A percentile compares a stretch with the other conserved stretches of the same genome.
phyloP scores from a whole-genome alignment of 2,329 filamentous ascomycete genomes.

The Epichloe baconii region DNA sequence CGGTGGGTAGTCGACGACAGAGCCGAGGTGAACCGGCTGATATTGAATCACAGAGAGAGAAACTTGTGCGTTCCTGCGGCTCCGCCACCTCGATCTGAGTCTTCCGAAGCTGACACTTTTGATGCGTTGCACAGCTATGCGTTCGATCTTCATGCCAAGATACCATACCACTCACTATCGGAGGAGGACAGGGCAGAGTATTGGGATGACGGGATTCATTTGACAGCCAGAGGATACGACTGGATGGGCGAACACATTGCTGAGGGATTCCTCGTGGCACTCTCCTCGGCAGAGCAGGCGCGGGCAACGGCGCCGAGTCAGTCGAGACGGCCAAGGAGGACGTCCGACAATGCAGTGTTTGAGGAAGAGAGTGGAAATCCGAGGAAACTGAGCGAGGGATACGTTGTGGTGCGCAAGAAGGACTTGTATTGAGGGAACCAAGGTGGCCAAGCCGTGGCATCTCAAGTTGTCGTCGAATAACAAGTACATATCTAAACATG shows the following conservation, averaged over 20 bases:
- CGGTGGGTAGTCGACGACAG: constrained; percentile 22
- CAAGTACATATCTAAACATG: neutral
- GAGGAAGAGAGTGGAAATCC: constrained; percentile 39
- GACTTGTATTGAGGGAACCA: constrained; percentile 31
- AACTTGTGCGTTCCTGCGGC: constrained; percentile 35
- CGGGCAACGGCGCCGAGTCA: neutral
- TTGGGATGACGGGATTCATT: constrained; percentile 50
- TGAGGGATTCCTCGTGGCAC: constrained; percentile 28
- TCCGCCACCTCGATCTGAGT: too few species aligned
- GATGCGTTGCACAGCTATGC: constrained; percentile 27
- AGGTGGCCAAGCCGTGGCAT: neutral
- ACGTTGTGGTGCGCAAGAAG: constrained; percentile 38
- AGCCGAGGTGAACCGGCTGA: constrained; percentile 37
- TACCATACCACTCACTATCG: constrained; percentile 40
- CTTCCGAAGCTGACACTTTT: neutral
- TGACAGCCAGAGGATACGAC: constrained; percentile 46
- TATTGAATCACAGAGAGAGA: constrained; percentile 32
- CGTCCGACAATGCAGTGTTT: constrained; percentile 24
- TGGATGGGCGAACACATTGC: constrained; percentile 47
- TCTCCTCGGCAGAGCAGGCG: neutral
- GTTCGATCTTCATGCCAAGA: constrained; percentile 40
- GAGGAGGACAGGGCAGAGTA: constrained; percentile 32
- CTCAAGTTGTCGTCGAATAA: neutral
- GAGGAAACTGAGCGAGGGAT: constrained; percentile 34
- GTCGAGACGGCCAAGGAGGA: constrained; percentile 14